Base-by-base conservation (phyloP, 176 grass and related monocot species). In the Urochloa ruziziensis region DNA sequence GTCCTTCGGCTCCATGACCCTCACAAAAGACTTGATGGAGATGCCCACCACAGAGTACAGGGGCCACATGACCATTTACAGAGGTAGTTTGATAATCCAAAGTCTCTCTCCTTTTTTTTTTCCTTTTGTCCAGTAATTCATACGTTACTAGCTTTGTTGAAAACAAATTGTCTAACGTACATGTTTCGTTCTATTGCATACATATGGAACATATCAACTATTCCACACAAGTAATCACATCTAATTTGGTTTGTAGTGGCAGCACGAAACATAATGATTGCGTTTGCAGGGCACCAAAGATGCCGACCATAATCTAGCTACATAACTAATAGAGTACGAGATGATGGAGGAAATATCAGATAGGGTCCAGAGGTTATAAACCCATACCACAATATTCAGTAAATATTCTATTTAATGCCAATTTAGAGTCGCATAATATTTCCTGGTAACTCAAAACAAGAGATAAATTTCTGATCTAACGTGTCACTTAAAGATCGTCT, bases 401-500 rank as follows among this genome's bases (percentile, higher is more conserved):
- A 62, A 4, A 27, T 37, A 54, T 66, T 65, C 25, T 73, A 10
- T 53, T 70, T 69, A 75, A 62, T 77, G 6, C 56, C 51, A 33
- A 53, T 76, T 34, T 33, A 80, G 8, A 43, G 42, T 51, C 29
- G 6, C 52, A n/a, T 60, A 78, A 24, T 68, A 35, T 37, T 2
- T 11, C 23, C 28, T 19, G 10, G 23, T 73, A 66, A 60, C 18
- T 23, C 78, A 24, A 82, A 78, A 80, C 24, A 80, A 19, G 28
- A 39, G 39, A 72, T 4, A 0, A 27, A 27, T 19, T 10, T 0
- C 17, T 78, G 23, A 64, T 67, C 18, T 86, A 86, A 56, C 52
- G 21, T 33, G 40, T n/a, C 19, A 58, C 75, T 88, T 70, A 88
- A 80, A 94, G 86, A 67, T 94, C 86, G 1, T 88, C 83, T 75